Conservation (phyloP, 192 early-diverging fungal genomes). For the Gaertneriomyces sp. region DNA sequence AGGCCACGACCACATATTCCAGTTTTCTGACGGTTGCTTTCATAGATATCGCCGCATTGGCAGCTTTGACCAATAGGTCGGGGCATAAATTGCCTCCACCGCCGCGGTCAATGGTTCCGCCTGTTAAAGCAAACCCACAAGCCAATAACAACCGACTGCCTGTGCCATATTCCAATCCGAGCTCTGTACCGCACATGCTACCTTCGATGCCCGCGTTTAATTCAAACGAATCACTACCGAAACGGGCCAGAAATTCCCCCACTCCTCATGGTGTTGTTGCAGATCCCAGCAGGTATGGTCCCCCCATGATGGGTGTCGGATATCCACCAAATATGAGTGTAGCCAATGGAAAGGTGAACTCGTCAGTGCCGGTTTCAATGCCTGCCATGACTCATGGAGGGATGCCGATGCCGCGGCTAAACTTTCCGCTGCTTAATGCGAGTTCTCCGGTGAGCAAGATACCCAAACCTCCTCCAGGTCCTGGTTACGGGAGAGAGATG, state of each 20-base stretch:
- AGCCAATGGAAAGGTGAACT: neutral
- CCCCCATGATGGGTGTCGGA: neutral
- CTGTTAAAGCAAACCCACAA: neutral
- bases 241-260: neutral
- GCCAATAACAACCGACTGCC: too few species aligned
- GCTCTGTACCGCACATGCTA: too few species aligned
- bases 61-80: neutral
- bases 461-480: constrained; percentile 17
- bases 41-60: neutral
- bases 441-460: constrained; percentile 29
- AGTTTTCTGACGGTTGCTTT: neutral
- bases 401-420: neutral
- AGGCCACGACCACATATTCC: neutral
- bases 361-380: neutral
- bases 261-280: neutral
- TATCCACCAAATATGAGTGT: neutral
- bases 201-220: too few species aligned
- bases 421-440: constrained; percentile 18
- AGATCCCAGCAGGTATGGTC: neutral
- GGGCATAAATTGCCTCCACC: neutral
- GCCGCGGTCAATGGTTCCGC: neutral
- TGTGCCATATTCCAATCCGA: too few species aligned
- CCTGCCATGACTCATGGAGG: neutral
- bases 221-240: too few species aligned
- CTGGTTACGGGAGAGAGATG: constrained; percentile 10